These are phyloP conservation scores for Alternaria viburni DNA, from an alignment of 2,329 filamentous ascomycete species.

Conservation along the genomic window DNA sequence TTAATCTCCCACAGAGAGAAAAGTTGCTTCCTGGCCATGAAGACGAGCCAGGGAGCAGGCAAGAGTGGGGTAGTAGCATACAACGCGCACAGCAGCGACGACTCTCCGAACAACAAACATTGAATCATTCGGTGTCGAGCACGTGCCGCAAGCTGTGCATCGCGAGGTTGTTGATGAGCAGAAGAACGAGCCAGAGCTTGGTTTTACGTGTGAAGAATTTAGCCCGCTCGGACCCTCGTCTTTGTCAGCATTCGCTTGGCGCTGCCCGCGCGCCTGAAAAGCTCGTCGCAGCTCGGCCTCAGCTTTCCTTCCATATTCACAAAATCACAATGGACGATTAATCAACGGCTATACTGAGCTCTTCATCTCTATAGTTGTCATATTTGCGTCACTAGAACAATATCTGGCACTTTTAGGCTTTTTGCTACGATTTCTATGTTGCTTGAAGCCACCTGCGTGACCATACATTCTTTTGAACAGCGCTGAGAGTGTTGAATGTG, in stretches of 20 bases:
- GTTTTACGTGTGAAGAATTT: constrained; percentile 17
- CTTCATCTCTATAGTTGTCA: constrained; percentile 51
- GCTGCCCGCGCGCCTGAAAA: constrained; percentile 23
- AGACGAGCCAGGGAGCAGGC: constrained; percentile 57
- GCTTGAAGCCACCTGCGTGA: constrained; percentile 50
- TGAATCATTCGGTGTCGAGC: constrained; percentile 20
- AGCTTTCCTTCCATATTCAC: constrained; percentile 38
- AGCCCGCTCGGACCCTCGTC: constrained; percentile 16
- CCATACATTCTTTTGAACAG: constrained; percentile 33
- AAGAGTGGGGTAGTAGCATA: constrained; percentile 52
- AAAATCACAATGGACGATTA: constrained; percentile 54
- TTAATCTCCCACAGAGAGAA: constrained; percentile 59
- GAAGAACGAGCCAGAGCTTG: constrained; percentile 2
- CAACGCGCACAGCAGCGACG: constrained; percentile 11
- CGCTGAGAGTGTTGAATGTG: background rate
- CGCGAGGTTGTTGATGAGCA: constrained; percentile 10
- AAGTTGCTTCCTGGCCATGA: constrained; percentile 58
- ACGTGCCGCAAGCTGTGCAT: constrained; percentile 2
- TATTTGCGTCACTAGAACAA: constrained; percentile 53
- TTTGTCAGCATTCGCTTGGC: constrained; percentile 25
- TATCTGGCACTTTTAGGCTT: constrained; percentile 47
- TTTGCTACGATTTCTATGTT: constrained; percentile 38
- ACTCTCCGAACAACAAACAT: constrained; percentile 21
- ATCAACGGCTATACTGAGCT: constrained; percentile 51
- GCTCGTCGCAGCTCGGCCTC: constrained; percentile 16